Percentiles rank a stretch among this genome's conserved stretches.
Conservation (phyloP, 495 filamentous ascomycete species). For the Lophiotrema nucula region DNA sequence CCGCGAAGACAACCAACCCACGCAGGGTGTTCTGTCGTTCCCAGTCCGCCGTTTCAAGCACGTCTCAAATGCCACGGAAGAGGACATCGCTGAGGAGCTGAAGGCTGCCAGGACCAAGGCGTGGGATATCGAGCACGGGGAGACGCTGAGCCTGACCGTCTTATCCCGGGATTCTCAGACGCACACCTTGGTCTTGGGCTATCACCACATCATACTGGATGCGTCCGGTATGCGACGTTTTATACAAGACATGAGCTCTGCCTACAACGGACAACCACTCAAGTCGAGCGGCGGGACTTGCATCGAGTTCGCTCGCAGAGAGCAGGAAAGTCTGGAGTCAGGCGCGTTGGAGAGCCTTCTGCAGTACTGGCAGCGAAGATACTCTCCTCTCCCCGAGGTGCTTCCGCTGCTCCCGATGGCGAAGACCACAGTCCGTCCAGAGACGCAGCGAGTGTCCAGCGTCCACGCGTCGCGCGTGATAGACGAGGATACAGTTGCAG, state of each 20-base stretch:
- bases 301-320: neutral
- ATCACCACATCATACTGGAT: conserved; percentile 1
- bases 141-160: neutral
- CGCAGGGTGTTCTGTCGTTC: neutral
- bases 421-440: neutral
- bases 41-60: too few species aligned
- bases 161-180: neutral
- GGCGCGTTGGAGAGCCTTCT: neutral
- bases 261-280: neutral
- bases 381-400: neutral
- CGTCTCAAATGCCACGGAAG: too few species aligned
- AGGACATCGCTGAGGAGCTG: neutral
- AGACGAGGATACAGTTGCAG: neutral
- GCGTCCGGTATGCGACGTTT: neutral
- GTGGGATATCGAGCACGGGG: neutral
- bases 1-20: neutral
- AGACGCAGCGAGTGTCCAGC: neutral
- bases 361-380: neutral
- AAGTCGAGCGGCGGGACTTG: neutral
- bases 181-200: neutral
- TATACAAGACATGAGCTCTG: neutral
- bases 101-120: neutral
- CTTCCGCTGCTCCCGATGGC: conserved; percentile 1
- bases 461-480: neutral
- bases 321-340: neutral